Base-by-base conservation (phyloP, 352 stramenopile species). In the Thraustochytrium sp. region DNA sequence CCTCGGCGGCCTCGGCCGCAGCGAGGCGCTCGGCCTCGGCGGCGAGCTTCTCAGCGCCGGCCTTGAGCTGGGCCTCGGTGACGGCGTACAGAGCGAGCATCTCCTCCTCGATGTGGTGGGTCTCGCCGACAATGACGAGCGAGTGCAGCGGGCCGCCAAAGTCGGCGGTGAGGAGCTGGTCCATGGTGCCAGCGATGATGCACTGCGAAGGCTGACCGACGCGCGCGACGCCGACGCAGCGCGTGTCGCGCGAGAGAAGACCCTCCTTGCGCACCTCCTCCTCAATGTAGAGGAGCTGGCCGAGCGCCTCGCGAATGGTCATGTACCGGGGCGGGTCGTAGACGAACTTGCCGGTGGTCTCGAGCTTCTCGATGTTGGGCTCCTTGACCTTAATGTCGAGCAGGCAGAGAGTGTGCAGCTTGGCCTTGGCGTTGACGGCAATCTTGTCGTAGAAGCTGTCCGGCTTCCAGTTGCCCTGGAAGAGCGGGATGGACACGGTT, bases 301-400 rank as follows among this genome's bases (percentile, higher is more conserved):
- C 92, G 18, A 97, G 86, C 1, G 94, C 93, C 84, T 96, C 90
- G 86, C 96, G 97, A 26, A 98, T 94, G 23, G 93, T 97, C 96
- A 99, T 99, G 88, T 97, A 99, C 48, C 96, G 90, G 55, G 97
- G 96, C 55, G 97, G 97, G 80, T 99, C 88, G 87, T 94, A 98
- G 23, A 94, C 63, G 88, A 95, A 82, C 90, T 91, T 61, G 93
- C 95, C 78, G 85, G 88, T 48, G 85, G 94, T 96, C 42, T 90
- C 92, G 92, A 99, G 97, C 65, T 94, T 94, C 36, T 98, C 92
- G 86, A 98, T 98, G 89, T 99, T 96, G 51, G 97, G 97, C 88
- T 99, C 97, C 88, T 99, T 99, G 23, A 99, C 94, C 90, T 99
- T 99, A 87, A 99, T 99, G 87, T 99, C 86, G 18, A 99, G 89